A percentile compares a stretch with the other conserved stretches of the same genome.
Evolutionary conservation across 768 basidiomycete genomes (phyloP).

Genomic region (Suillus fuscotomentosus): DNA sequence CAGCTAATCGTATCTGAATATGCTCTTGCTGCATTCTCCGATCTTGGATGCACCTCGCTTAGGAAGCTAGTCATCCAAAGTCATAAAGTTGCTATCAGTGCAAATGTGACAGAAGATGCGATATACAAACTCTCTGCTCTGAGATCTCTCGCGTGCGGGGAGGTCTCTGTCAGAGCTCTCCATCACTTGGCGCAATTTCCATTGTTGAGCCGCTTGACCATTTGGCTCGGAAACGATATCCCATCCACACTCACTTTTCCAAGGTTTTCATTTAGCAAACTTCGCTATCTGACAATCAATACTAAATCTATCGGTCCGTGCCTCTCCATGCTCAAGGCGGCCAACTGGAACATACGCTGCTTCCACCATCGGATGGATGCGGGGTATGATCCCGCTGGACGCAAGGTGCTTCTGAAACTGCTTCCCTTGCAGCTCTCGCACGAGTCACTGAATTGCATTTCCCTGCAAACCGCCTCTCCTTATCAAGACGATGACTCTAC

Average conservation of each 20-base stretch:
- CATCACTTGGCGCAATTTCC: slow-evolving; percentile 2
- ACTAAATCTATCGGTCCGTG: background rate
- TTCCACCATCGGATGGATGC: slow-evolving; percentile 6
- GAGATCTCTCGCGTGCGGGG: background rate
- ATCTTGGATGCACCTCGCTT: background rate
- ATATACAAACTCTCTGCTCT: background rate
- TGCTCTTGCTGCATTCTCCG: background rate
- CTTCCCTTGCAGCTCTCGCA: background rate
- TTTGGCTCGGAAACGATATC: background rate
- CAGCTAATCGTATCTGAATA: background rate
- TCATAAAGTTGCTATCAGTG: background rate
- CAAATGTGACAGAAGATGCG: background rate
- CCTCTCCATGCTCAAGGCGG: background rate
- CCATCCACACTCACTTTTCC: background rate
- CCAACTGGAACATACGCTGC: slow-evolving; percentile 6
- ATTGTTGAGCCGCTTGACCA: background rate
- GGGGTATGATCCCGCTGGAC: slow-evolving; percentile 5
- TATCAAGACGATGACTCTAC: slow-evolving; percentile 19
- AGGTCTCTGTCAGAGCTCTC: background rate
- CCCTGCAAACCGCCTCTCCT: background rate
- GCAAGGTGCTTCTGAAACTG: background rate
- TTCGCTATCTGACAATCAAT: slow-evolving; percentile 2
- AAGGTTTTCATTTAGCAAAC: background rate
- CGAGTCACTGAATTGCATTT: slow-evolving; percentile 3
- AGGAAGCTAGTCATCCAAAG: background rate